Percentiles rank a stretch among this genome's conserved stretches.
Evolutionary conservation across 2,329 filamentous ascomycete genomes (phyloP).

Genomic region (Pseudopithomyces maydicus): DNA sequence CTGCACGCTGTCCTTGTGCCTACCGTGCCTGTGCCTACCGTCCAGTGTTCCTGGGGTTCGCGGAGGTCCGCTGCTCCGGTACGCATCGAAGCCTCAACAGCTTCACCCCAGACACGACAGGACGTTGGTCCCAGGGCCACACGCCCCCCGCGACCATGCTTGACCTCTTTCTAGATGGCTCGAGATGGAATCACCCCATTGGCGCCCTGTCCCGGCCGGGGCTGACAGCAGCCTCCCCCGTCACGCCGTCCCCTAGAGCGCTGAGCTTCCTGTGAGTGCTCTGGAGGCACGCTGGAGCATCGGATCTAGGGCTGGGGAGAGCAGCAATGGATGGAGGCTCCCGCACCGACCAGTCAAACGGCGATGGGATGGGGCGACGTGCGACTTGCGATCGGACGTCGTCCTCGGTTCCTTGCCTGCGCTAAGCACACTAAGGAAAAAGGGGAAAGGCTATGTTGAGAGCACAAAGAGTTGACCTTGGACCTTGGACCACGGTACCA

Average conservation of each 20-base stretch:
- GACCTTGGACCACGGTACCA: too few relatives aligned
- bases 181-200: not conserved
- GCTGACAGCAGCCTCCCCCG: not conserved
- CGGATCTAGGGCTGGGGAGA: not conserved
- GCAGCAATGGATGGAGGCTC: conserved; percentile 12
- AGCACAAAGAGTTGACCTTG: too few relatives aligned
- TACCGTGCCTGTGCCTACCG: not conserved
- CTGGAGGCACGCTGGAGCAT: not conserved
- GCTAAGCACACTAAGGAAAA: not conserved
- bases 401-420: too few relatives aligned
- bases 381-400: conserved; percentile 12
- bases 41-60: not conserved
- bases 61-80: conserved; percentile 2
- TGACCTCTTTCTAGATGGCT: not conserved
- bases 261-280: not conserved
- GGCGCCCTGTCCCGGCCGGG: not conserved
- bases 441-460: too few relatives aligned
- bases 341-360: conserved; percentile 12
- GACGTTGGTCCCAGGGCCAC: not conserved
- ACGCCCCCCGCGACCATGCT: not conserved
- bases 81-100: conserved; percentile 6
- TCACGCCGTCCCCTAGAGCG: not conserved
- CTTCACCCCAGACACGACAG: not conserved
- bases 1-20: too few relatives aligned
- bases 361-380: conserved; percentile 28